Evolutionary conservation across 306 rosid species (phyloP), one percentile per base, ranked within the genome.

Genomic region (Hippophae tibetana): DNA sequence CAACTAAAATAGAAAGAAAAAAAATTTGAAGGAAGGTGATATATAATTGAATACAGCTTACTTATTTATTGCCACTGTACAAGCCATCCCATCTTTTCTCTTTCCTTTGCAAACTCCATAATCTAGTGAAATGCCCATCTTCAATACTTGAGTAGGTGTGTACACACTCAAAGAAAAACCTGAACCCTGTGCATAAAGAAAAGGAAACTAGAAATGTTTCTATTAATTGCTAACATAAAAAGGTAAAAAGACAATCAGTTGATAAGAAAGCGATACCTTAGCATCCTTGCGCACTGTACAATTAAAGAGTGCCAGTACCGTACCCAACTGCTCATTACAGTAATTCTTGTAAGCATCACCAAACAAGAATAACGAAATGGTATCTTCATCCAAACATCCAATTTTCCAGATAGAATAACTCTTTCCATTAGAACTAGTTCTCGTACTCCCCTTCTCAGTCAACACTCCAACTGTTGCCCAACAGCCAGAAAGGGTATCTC

Each of bases 401-500:
- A 92, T 57, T 31, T 87, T 87, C 89, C 86, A 92, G 25, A 92
- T 85, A 43, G 71, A 74, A 52, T 76, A 92, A 70, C 76, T 67
- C 80, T 83, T 92, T 66, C 98, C 96, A 0, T 77, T 61, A 27
- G 88, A 79, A 69, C 96, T 83, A 12, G 81, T 83, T 69, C 54
- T 87, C 54, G 72, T 80, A 70, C 2, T 57, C 58, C 93, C 96
- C 72, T 81, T 92, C 82, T 85, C 96, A 0, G 84, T 81, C 83
- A 92, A 56, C 43, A 92, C 89, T 56, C 96, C 96, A 56, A 82
- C 88, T 12, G 95, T 92, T 42, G 73, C 93, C 99, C 99, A 92
- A 62, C 76, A 79, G 49, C 95, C 99, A 9, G 88, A 71, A 57
- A 92, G 72, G 48, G 71, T 70, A 63, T 92, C 95, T 58, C 96